A percentile compares a stretch with the other conserved stretches of the same genome.
Conservation (phyloP, 1,284 basidiomycete genomes). For the Cutaneotrichosporon spelunceum region DNA sequence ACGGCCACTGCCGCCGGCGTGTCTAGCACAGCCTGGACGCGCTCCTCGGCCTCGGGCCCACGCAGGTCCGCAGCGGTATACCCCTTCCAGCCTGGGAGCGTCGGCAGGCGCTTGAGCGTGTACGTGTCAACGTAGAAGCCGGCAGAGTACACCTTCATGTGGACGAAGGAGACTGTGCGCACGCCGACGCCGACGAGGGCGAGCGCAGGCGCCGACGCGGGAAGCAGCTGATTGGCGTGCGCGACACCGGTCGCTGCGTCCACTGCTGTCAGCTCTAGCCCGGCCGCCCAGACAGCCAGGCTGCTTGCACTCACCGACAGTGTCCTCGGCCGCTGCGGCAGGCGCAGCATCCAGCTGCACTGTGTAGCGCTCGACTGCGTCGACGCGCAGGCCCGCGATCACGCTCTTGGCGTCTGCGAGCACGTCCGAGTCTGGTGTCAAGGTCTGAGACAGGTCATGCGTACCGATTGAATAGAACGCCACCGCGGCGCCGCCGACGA, state of each 20-base stretch:
- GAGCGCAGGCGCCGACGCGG: conserved; percentile 33
- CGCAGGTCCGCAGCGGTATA: neutral
- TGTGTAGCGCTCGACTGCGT: neutral
- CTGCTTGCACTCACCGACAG: neutral
- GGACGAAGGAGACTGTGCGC: conserved; percentile 57
- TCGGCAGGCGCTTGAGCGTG: conserved; percentile 21
- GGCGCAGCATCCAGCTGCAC: conserved; percentile 12
- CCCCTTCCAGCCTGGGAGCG: conserved; percentile 5
- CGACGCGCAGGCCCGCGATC: conserved; percentile 3
- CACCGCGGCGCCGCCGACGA: conserved; percentile 4
- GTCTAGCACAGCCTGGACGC: conserved; percentile 13
- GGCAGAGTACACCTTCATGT: conserved; percentile 56
- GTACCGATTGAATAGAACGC: conserved; percentile 10
- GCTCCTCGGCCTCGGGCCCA: conserved; percentile 5
- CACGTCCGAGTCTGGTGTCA: conserved; percentile 9
- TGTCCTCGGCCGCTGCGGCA: neutral
- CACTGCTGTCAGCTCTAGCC: conserved; percentile 15
- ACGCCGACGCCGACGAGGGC: conserved; percentile 56
- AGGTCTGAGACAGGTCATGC: neutral
- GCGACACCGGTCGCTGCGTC: conserved; percentile 49
- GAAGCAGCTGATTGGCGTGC: conserved; percentile 42
- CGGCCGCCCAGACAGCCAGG: too few relatives aligned
- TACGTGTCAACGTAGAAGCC: conserved; percentile 55
- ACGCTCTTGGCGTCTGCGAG: conserved; percentile 2
- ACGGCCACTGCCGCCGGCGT: conserved; percentile 43